These are phyloP conservation scores for Erysimum cheiranthoides DNA, from an alignment of 345 rosid genomes.

Conservation along the genomic window DNA sequence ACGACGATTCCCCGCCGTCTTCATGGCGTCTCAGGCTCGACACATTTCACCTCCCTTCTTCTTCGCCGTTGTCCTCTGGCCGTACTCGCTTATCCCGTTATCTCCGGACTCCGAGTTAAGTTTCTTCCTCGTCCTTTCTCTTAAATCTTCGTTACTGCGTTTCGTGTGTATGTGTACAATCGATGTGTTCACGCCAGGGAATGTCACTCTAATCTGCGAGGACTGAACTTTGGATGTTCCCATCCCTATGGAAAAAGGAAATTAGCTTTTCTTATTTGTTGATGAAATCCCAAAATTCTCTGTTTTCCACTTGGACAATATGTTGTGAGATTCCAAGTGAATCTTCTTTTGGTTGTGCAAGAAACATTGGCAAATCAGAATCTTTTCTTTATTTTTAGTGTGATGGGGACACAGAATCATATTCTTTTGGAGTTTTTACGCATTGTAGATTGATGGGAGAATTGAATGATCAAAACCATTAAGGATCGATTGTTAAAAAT, in stretches of 20 bases:
- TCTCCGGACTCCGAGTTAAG: slow-evolving; percentile 49
- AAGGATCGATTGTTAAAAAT: neutral
- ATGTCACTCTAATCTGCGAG: neutral
- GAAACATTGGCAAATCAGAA: slow-evolving; percentile 1
- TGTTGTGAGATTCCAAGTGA: slow-evolving; percentile 9
- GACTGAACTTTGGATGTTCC: neutral
- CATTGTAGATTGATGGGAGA: slow-evolving; percentile 12
- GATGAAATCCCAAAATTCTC: neutral
- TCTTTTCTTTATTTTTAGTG: slow-evolving; percentile 13
- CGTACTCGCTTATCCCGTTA: slow-evolving; percentile 45
- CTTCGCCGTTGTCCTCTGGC: neutral
- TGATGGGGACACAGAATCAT: slow-evolving; percentile 23
- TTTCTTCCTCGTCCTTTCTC: slow-evolving; percentile 14
- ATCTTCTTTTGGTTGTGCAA: slow-evolving; percentile 13
- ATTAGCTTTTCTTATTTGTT: neutral
- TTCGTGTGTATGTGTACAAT: neutral
- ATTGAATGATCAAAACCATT: slow-evolving; percentile 26
- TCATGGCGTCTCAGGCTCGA: slow-evolving; percentile 62
- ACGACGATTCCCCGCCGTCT: slow-evolving; percentile 26
- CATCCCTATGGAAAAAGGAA: neutral
- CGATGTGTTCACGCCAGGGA: neutral
- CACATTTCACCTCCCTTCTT: slow-evolving; percentile 49
- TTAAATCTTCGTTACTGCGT: neutral
- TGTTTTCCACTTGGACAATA: slow-evolving; percentile 15
- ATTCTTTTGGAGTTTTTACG: slow-evolving; percentile 32